These are phyloP conservation scores for Cornus florida DNA, from an alignment of 148 eudicot species.

Conservation along the genomic window DNA sequence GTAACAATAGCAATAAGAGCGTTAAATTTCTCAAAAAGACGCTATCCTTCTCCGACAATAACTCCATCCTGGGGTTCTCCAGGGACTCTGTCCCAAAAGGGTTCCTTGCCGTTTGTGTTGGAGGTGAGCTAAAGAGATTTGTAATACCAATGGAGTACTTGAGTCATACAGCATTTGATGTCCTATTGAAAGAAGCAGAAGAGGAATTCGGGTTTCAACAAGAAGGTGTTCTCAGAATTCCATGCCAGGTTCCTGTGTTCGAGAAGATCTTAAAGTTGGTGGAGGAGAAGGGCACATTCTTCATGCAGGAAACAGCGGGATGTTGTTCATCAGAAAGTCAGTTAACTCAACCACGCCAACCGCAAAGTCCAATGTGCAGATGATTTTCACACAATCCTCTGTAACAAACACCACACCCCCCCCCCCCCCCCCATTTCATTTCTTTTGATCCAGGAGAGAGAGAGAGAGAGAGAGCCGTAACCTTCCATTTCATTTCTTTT, in stretches of 20 bases:
- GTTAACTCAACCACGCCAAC: not conserved
- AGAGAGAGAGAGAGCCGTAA: too few species aligned
- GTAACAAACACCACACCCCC: too few species aligned
- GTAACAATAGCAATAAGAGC: too few species aligned
- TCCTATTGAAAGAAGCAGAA: not conserved
- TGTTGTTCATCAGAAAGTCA: not conserved
- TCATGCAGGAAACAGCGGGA: not conserved
- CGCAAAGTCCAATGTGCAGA: not conserved
- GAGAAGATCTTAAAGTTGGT: not conserved
- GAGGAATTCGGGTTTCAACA: not conserved
- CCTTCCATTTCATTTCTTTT: too few species aligned
- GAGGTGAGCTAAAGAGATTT: not conserved
- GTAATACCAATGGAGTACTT: not conserved
- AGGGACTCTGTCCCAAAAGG: not conserved
- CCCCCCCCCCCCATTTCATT: not conserved
- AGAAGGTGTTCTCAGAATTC: not conserved
- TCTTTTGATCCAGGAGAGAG: too few species aligned
- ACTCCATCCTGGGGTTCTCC: not conserved
- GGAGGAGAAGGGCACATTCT: not conserved
- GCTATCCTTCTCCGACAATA: too few species aligned
- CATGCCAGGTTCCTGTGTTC: not conserved
- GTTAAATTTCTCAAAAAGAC: too few species aligned
- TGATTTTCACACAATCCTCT: not conserved
- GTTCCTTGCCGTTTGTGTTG: not conserved
- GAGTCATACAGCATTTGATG: not conserved